phyloP scores from a whole-genome alignment of 1,284 basidiomycete genomes.

The Fistulina hepatica region DNA sequence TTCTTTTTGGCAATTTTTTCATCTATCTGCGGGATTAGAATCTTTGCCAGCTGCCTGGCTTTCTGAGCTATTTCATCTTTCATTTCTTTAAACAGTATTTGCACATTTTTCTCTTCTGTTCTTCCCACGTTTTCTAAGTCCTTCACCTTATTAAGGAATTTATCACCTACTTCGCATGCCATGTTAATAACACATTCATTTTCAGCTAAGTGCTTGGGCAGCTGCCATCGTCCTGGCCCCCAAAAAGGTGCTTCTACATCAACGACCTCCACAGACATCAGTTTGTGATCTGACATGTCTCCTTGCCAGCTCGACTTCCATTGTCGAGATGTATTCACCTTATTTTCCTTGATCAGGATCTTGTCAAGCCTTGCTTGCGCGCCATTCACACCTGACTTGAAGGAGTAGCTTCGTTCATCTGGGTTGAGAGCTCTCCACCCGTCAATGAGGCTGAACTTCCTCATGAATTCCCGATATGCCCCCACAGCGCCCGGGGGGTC shows the following conservation, averaged over 20 bases:
- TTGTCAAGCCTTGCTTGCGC: not conserved
- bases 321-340: not conserved
- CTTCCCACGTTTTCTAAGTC: too few relatives aligned
- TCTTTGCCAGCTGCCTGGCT: not conserved
- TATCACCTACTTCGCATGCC: too few relatives aligned
- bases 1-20: not conserved
- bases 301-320: constrained; percentile 9
- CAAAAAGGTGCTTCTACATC: constrained; percentile 4
- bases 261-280: constrained; percentile 4
- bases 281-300: constrained; percentile 7
- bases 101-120: not conserved
- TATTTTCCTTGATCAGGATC: not conserved
- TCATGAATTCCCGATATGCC: not conserved
- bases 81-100: not conserved
- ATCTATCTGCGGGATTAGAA: not conserved
- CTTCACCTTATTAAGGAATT: too few relatives aligned
- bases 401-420: not conserved
- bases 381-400: not conserved
- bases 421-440: constrained; percentile 8
- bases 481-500: not conserved
- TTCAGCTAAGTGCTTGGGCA: constrained; percentile 7
- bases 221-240: constrained; percentile 10
- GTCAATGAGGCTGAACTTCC: too few relatives aligned
- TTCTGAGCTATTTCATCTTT: not conserved
- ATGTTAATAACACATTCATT: too few relatives aligned